Evolutionary conservation across 2,329 filamentous ascomycete genomes (phyloP).

Genomic region (Leptographium flavum): DNA sequence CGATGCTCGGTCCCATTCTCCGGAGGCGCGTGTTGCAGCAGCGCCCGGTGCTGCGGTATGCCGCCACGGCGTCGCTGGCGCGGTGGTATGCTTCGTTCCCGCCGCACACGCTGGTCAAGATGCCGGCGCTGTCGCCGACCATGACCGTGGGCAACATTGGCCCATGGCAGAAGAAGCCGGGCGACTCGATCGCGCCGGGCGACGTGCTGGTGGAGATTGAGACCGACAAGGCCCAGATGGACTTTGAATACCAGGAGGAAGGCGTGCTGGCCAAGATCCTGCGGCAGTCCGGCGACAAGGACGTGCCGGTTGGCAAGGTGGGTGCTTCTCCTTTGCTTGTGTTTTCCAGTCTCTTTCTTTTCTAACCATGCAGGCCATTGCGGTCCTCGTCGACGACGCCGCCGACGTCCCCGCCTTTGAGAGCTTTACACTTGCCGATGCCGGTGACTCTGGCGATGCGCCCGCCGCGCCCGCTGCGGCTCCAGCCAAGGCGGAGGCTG

Average conservation of each 20-base stretch:
- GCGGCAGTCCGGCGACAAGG: conserved; percentile 86
- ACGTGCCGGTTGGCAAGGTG: conserved; percentile 88
- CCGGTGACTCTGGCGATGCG: conserved; percentile 61
- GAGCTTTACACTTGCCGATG: conserved; percentile 75
- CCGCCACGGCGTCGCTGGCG: conserved; percentile 39
- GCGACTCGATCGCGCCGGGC: conserved; percentile 74
- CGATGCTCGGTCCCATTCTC: conserved; percentile 49
- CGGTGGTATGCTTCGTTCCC: conserved; percentile 74
- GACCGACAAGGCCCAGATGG: conserved; percentile 90
- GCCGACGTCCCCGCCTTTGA: conserved; percentile 79
- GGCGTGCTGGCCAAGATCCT: conserved; percentile 80
- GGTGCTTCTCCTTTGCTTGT: conserved; percentile 24
- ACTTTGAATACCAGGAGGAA: conserved; percentile 85
- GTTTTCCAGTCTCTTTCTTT: neutral
- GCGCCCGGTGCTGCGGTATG: conserved; percentile 33
- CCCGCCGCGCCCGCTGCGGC: conserved; percentile 25
- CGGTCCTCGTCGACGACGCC: conserved; percentile 84
- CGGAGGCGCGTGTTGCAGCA: conserved; percentile 47
- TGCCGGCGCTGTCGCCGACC: conserved; percentile 95
- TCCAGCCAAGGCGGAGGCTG: conserved; percentile 49
- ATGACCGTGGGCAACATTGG: conserved; percentile 97
- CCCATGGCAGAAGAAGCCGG: conserved; percentile 92
- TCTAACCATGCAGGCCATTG: conserved; percentile 59
- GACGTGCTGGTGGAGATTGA: conserved; percentile 91
- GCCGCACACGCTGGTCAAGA: conserved; percentile 86